Percentiles rank a stretch among this genome's conserved stretches.
Conservation (phyloP, 441 rosid genomes). For the Euphorbia celastroides region DNA sequence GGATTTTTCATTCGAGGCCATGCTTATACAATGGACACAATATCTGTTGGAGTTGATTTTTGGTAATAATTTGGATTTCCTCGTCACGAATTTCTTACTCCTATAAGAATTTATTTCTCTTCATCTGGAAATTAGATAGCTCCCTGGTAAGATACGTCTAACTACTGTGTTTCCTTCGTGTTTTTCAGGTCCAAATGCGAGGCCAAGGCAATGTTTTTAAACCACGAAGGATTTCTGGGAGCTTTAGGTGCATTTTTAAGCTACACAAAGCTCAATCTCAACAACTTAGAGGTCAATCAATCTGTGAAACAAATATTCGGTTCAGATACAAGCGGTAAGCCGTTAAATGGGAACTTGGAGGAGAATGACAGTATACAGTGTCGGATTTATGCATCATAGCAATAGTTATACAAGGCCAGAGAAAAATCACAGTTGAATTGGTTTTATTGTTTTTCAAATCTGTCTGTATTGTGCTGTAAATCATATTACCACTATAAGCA, state of each 20-base stretch:
- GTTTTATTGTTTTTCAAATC: not conserved
- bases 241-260: constrained; percentile 74
- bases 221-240: constrained; percentile 95
- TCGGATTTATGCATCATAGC: constrained; percentile 26
- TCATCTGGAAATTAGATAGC: too few species aligned
- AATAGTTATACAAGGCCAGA: too few species aligned
- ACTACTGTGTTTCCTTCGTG: not conserved
- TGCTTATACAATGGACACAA: constrained; percentile 94
- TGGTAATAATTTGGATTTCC: constrained; percentile 41
- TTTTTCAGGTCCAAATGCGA: constrained; percentile 80
- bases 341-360: constrained; percentile 22
- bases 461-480: not conserved
- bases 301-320: constrained; percentile 18
- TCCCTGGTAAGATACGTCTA: not conserved
- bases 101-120: too few species aligned
- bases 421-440: too few species aligned
- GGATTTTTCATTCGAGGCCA: constrained; percentile 93
- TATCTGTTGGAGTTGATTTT: constrained; percentile 87
- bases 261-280: constrained; percentile 32
- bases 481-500: constrained; percentile 1
- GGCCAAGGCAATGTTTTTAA: constrained; percentile 84
- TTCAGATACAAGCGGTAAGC: constrained; percentile 23
- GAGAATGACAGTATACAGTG: constrained; percentile 39
- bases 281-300: constrained; percentile 22
- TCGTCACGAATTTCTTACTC: not conserved